These are phyloP conservation scores for Plasmodium billcollinsi DNA, from an alignment of 169 alveolate genomes.

Conservation along the genomic window DNA sequence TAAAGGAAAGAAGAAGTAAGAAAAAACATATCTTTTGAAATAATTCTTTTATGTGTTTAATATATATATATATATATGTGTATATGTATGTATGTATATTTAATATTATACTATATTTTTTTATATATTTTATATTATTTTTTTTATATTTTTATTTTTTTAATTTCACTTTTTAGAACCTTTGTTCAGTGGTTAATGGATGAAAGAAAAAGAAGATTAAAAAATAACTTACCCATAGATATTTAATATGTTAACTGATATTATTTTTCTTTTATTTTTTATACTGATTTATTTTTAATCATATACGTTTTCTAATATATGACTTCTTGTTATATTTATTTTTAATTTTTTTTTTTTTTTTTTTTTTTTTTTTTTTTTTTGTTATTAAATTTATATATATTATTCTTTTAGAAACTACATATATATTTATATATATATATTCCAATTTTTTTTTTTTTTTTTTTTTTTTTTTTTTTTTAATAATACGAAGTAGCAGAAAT, in stretches of 20 bases:
- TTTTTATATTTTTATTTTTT: slow-evolving; percentile 27
- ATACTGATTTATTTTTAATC: background rate
- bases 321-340: background rate
- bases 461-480: too few relatives aligned
- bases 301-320: background rate
- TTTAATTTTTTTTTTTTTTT: background rate
- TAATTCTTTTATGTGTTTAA: too few relatives aligned
- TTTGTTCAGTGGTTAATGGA: slow-evolving; percentile 76
- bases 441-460: too few relatives aligned
- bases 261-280: background rate
- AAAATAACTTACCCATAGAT: slow-evolving; percentile 74
- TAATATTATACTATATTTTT: background rate
- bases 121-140: background rate
- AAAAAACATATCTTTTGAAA: background rate
- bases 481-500: too few relatives aligned
- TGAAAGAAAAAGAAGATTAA: slow-evolving; percentile 64
- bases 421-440: too few relatives aligned
- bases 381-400: background rate
- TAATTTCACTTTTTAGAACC: slow-evolving; percentile 43
- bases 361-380: background rate
- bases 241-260: slow-evolving; percentile 5
- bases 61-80: too few relatives aligned
- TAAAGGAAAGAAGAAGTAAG: slow-evolving; percentile 26
- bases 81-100: background rate
- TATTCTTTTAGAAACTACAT: too few relatives aligned